A percentile compares a stretch with the other conserved stretches of the same genome.
These are phyloP conservation scores for Aureobasidium sp. DNA, from an alignment of 2,329 filamentous ascomycete species.

Conservation along the genomic window DNA sequence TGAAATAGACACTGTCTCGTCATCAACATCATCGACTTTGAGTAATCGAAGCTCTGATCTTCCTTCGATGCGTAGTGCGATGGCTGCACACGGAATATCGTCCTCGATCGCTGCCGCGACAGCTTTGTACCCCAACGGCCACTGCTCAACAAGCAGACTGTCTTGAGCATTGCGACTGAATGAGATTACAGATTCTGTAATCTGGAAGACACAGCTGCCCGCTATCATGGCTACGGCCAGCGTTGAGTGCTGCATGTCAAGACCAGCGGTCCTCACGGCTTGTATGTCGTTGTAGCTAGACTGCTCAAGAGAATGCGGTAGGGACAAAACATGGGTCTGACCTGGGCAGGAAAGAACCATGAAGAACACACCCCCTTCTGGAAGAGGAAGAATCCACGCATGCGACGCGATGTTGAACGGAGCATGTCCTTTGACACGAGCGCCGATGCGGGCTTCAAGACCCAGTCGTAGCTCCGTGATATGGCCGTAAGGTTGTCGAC, in stretches of 20 bases:
- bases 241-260: constrained; percentile 22
- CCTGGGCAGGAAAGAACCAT: constrained; percentile 30
- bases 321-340: constrained; percentile 14
- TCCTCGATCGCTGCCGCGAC: constrained; percentile 21
- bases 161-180: constrained; percentile 19
- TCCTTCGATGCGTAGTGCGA: constrained; percentile 16
- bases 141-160: constrained; percentile 7
- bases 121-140: constrained; percentile 14
- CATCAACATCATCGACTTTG: not conserved
- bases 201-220: constrained; percentile 23
- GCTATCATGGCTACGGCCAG: constrained; percentile 19
- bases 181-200: constrained; percentile 21
- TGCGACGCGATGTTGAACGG: constrained; percentile 22
- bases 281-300: not conserved
- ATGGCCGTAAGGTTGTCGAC: constrained; percentile 35
- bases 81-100: constrained; percentile 15
- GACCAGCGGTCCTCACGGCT: constrained; percentile 14
- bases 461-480: constrained; percentile 38
- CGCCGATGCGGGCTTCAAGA: constrained; percentile 27
- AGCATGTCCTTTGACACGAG: not conserved
- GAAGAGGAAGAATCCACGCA: constrained; percentile 32
- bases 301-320: constrained; percentile 15
- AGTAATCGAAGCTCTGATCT: not conserved
- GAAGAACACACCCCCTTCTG: constrained; percentile 25
- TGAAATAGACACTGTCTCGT: not conserved